These are phyloP conservation scores for Apostasia ramifera DNA, from an alignment of 106 monocot genomes.

Conservation along the genomic window DNA sequence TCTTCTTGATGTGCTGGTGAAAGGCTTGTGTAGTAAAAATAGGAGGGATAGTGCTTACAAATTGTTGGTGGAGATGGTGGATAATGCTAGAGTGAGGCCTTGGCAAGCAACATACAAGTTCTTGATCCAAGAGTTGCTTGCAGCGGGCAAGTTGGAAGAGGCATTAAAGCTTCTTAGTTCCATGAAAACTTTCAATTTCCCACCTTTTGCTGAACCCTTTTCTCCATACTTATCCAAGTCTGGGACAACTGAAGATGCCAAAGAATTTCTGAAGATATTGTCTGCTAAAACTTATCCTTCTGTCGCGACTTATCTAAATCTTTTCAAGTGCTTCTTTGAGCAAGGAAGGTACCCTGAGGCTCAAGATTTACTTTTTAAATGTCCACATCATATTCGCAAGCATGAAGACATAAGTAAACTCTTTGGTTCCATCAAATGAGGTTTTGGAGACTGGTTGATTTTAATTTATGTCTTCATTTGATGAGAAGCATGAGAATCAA, in stretches of 20 bases:
- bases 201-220: conserved; percentile 76
- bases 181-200: conserved; percentile 73
- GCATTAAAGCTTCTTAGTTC: conserved; percentile 47
- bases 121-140: conserved; percentile 56
- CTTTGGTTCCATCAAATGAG: conserved; percentile 54
- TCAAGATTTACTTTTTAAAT: conserved; percentile 75
- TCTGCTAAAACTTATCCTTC: conserved; percentile 54
- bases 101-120: conserved; percentile 78
- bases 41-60: conserved; percentile 33
- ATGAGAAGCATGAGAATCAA: not conserved
- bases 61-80: conserved; percentile 53
- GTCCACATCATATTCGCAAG: conserved; percentile 81
- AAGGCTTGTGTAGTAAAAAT: conserved; percentile 44
- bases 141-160: conserved; percentile 48
- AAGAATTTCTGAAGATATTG: conserved; percentile 50
- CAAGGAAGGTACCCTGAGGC: conserved; percentile 80
- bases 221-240: conserved; percentile 54
- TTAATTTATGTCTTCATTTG: not conserved
- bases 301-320: conserved; percentile 40
- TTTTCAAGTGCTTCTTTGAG: conserved; percentile 73
- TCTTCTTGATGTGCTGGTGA: conserved; percentile 66
- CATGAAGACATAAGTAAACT: conserved; percentile 50
- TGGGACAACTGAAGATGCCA: conserved; percentile 77
- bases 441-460: not conserved
- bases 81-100: conserved; percentile 41